Evolutionary conservation across 2,329 filamentous ascomycete species (phyloP), one percentile per base, ranked within the genome.

Genomic region (Aplosporella prunicola): DNA sequence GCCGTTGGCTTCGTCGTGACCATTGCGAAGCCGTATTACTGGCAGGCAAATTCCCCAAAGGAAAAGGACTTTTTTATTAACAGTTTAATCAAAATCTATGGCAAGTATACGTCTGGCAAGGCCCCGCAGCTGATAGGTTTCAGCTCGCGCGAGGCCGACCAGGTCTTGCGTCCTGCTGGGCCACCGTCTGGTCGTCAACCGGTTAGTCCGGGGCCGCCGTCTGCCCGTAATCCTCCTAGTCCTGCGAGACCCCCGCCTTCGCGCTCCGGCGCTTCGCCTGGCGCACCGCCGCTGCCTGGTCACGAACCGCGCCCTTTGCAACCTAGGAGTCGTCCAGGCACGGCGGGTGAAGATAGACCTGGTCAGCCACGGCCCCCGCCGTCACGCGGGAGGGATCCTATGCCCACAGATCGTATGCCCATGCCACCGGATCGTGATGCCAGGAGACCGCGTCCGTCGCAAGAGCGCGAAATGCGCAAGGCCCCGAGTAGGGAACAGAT

Each of bases 51-150:
- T 46, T 91, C 85, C 1, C 74, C 84, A 36, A 95, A 95, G 65
- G 91, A 98, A 63, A 96, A 95, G 69, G 89, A 94, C 56, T 96
- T 96, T 64, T 98, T 98, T 61, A 91, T 98, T 52, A 87, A 84
- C 22, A 95, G 88, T 60, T 64, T 96, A 49, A 78, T 96, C 54
- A 98, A 96, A 62, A 95, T 98, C 47, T 98, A 84, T 58, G 80
- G 80, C 51, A 98, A 96, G 62, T 98, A 96, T 56, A 96, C 91
- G 1, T 83, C 85, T 18, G 89, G 89, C 9, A 82, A 80, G 51
- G 63, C 77, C 20, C 91, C 91, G 2, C 74, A 82, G 41, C 69
- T 98, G 35, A 67, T 75, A 39, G 89, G 89, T 6, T 96, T 98
- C 56, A 84, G 89, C 49, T 71, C 76, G 35, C 75, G 72, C 43